phyloP scores from a whole-genome alignment of 352 stramenopile species.

The Phytophthora fragariaefolia region DNA sequence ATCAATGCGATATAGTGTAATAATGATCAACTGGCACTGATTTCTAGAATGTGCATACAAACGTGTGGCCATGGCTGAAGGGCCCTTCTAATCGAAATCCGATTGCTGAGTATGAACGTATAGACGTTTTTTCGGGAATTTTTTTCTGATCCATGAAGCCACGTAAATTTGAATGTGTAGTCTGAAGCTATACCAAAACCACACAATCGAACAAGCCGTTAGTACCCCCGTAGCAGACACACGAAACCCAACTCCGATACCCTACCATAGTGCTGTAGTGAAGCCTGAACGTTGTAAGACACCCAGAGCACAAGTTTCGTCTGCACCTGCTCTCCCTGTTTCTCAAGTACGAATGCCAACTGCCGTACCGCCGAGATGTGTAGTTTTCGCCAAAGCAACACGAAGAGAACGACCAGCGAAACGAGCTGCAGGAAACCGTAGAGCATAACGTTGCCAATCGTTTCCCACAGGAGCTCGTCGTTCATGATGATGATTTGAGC shows the following conservation, averaged over 20 bases:
- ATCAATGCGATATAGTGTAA: too few species aligned
- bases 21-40: too few species aligned
- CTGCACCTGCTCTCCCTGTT: conserved; percentile 27
- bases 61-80: too few species aligned
- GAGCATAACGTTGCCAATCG: conserved; percentile 11
- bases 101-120: too few species aligned
- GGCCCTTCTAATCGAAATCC: too few species aligned
- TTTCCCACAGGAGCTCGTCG: not conserved
- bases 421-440: conserved; percentile 15
- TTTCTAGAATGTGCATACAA: too few species aligned
- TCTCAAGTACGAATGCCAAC: conserved; percentile 46
- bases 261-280: not conserved
- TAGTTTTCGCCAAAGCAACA: not conserved
- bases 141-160: conserved; percentile 34
- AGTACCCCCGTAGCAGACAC: too few species aligned
- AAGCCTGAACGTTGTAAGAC: conserved; percentile 29
- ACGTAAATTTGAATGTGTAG: conserved; percentile 43
- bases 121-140: not conserved
- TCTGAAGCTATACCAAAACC: conserved; percentile 22
- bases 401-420: conserved; percentile 2
- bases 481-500: not conserved
- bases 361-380: conserved; percentile 20
- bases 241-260: too few species aligned
- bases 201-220: too few species aligned
- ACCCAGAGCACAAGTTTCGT: conserved; percentile 43